Evolutionary conservation across 2,329 filamentous ascomycete genomes (phyloP).

Genomic region (Penicillium sp.): DNA sequence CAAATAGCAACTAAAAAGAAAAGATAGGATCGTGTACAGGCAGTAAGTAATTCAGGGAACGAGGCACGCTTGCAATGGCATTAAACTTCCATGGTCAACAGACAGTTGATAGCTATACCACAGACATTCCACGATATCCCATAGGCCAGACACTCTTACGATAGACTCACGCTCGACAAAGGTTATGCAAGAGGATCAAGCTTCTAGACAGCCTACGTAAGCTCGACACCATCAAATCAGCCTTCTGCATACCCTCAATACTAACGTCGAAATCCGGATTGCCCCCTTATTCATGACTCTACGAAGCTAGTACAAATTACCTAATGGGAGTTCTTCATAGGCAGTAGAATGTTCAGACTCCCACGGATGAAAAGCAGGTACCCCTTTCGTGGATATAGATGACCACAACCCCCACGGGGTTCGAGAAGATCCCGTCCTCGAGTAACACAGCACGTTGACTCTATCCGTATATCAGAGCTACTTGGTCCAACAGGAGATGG

Average conservation of each 20-base stretch:
- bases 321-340: constrained; percentile 6
- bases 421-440: constrained; percentile 3
- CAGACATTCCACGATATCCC: constrained; percentile 4
- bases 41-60: neutral
- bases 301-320: constrained; percentile 7
- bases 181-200: neutral
- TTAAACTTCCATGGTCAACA: constrained; percentile 14
- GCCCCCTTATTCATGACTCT: neutral
- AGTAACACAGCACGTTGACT: constrained; percentile 7
- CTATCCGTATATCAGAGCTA: constrained; percentile 1
- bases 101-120: constrained; percentile 6
- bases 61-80: neutral
- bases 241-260: neutral
- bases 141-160: constrained; percentile 1
- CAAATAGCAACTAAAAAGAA: neutral
- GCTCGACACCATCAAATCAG: neutral
- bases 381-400: constrained; percentile 1
- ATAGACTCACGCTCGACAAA: neutral
- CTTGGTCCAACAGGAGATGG: neutral
- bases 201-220: neutral
- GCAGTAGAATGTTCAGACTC: neutral
- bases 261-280: neutral
- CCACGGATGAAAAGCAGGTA: constrained; percentile 11
- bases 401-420: constrained; percentile 4
- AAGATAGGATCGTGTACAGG: no score